Conservation (phyloP, 108 stramenopile species). For the Mediolabrus comicus region DNA sequence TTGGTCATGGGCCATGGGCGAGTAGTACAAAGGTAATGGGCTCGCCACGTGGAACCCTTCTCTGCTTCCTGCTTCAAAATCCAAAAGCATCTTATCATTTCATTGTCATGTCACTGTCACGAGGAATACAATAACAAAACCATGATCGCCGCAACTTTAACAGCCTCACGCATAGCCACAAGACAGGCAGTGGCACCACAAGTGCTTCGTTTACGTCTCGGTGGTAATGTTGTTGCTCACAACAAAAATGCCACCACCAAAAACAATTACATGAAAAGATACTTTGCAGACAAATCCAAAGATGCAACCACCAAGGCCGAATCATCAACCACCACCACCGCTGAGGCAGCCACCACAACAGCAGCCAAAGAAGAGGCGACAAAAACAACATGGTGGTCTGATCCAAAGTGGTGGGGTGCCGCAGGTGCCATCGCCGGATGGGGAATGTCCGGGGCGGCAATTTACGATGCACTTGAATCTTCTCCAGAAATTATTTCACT, state of each 20-base stretch:
- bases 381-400: conserved; percentile 55
- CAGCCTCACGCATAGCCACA: neutral
- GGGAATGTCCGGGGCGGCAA: conserved; percentile 88
- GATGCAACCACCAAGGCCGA: conserved; percentile 8
- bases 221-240: neutral
- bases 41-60: too few species aligned
- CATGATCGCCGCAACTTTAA: neutral
- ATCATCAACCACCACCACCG: conserved; percentile 3
- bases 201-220: neutral
- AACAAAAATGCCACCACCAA: neutral
- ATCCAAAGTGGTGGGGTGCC: conserved; percentile 76
- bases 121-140: neutral
- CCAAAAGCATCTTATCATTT: neutral
- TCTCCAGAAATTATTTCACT: conserved; percentile 82
- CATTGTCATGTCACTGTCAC: neutral
- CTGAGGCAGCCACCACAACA: neutral
- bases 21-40: too few species aligned
- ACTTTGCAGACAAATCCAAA: neutral
- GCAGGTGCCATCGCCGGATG: conserved; percentile 83
- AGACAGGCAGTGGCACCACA: neutral
- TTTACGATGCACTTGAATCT: conserved; percentile 77
- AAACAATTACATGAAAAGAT: neutral
- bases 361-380: neutral
- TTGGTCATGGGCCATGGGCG: too few species aligned
- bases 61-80: too few species aligned